Conservation (phyloP, 371 early-diverging fungal species). For the Mucor ambiguus region DNA sequence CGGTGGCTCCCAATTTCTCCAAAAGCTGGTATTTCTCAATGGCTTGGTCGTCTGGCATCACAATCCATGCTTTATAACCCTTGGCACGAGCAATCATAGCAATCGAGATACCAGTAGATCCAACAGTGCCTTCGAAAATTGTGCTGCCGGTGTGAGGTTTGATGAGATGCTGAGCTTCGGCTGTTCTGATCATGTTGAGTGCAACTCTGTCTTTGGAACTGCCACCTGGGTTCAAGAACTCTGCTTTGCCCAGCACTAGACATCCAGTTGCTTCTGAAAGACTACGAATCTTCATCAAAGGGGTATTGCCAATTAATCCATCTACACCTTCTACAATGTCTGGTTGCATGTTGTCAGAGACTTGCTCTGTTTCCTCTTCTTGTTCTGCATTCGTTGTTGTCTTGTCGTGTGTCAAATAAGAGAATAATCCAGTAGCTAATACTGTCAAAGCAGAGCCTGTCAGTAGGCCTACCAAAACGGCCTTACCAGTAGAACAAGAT, state of each 20-base stretch:
- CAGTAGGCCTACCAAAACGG: slow-evolving; percentile 29
- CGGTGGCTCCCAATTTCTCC: slow-evolving; percentile 84
- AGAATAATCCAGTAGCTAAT: slow-evolving; percentile 26
- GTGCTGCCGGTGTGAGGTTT: slow-evolving; percentile 70
- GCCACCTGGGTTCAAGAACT: slow-evolving; percentile 93
- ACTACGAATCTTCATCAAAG: slow-evolving; percentile 83
- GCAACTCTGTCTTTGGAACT: slow-evolving; percentile 95
- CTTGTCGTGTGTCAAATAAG: slow-evolving; percentile 9
- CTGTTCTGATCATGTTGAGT: slow-evolving; percentile 78
- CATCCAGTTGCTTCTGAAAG: slow-evolving; percentile 91
- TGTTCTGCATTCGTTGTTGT: neutral
- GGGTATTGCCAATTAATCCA: slow-evolving; percentile 88
- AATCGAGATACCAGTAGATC: slow-evolving; percentile 85
- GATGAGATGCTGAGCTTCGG: slow-evolving; percentile 70
- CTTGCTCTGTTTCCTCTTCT: neutral
- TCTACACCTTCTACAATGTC: slow-evolving; percentile 69
- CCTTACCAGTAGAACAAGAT: slow-evolving; percentile 22
- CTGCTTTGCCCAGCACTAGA: slow-evolving; percentile 63
- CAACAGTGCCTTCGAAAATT: slow-evolving; percentile 94
- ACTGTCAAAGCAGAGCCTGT: slow-evolving; percentile 38
- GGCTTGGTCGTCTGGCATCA: slow-evolving; percentile 96
- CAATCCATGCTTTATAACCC: slow-evolving; percentile 91
- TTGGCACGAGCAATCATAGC: slow-evolving; percentile 83
- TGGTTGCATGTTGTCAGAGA: neutral
- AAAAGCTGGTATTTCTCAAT: slow-evolving; percentile 87